Evolutionary conservation across 139 green algal species (phyloP).

Genomic region (Micractinium conductrix): DNA sequence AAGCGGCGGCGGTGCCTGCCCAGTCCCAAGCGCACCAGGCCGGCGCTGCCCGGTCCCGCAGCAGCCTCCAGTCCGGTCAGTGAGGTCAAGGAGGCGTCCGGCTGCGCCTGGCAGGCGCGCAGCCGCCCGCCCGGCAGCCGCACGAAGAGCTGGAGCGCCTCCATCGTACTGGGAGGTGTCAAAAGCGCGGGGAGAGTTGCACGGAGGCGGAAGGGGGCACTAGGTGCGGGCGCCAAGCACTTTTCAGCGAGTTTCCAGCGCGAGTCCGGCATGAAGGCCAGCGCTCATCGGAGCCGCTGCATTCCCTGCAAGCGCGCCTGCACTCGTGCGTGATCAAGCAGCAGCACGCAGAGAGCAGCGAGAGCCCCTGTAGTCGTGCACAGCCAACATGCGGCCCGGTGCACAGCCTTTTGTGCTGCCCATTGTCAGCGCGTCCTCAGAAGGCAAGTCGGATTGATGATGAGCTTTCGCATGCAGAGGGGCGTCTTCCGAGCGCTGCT

Average conservation of each 20-base stretch:
- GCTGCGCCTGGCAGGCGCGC: not conserved
- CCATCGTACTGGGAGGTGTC: not conserved
- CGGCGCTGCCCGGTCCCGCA: not conserved
- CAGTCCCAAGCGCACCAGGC: not conserved
- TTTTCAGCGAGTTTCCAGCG: no score
- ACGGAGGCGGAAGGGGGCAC: not conserved
- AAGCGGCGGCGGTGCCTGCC: not conserved
- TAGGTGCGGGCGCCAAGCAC: not conserved
- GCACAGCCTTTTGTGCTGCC: not conserved
- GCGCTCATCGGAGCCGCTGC: no score
- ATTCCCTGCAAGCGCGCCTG: no score
- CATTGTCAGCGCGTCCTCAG: not conserved
- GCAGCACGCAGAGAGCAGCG: no score
- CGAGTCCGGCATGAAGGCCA: no score
- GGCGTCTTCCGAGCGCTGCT: no score
- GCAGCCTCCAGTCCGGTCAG: not conserved
- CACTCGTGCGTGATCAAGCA: no score
- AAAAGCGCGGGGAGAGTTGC: no score
- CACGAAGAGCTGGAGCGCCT: constrained; percentile 4
- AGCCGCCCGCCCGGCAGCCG: not conserved
- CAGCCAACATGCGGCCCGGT: not conserved
- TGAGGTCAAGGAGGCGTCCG: not conserved
- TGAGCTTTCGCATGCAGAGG: no score
- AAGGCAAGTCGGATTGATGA: not conserved
- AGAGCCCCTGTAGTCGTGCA: not conserved